phyloP scores from a whole-genome alignment of 2,329 filamentous ascomycete species.

The Monosporascus sp. region DNA sequence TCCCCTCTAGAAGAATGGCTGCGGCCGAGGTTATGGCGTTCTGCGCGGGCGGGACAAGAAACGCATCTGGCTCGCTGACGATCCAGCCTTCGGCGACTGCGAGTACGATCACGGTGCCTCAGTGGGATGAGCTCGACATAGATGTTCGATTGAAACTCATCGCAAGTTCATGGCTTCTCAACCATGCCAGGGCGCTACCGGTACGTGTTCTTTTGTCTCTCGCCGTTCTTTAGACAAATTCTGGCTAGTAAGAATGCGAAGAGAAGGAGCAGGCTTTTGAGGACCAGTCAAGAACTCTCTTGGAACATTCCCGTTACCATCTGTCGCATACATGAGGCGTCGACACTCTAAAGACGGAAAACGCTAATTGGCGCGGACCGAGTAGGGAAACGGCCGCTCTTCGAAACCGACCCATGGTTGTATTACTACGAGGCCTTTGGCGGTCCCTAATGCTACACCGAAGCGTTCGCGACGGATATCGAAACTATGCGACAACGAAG shows the following conservation, averaged over 20 bases:
- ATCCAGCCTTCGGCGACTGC: constrained; percentile 27
- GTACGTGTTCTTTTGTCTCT: constrained; percentile 21
- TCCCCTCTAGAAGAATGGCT: constrained; percentile 47
- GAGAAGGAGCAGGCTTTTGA: not conserved
- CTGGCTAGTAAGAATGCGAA: not conserved
- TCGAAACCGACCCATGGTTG: constrained; percentile 2
- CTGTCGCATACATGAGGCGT: not conserved
- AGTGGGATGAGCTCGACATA: constrained; percentile 32
- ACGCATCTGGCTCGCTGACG: constrained; percentile 32
- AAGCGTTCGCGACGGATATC: constrained; percentile 29
- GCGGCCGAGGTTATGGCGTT: constrained; percentile 42
- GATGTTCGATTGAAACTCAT: constrained; percentile 32
- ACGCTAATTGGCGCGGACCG: constrained; percentile 11
- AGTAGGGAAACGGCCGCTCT: constrained; percentile 12
- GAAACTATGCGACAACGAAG: constrained; percentile 12
- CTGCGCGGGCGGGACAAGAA: constrained; percentile 37
- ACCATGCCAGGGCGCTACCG: constrained; percentile 14
- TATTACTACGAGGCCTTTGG: constrained; percentile 19
- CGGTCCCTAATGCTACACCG: constrained; percentile 27
- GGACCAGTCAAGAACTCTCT: not conserved
- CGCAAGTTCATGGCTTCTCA: constrained; percentile 34
- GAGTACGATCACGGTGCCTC: constrained; percentile 18
- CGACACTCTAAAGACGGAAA: constrained; percentile 10
- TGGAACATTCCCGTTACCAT: not conserved
- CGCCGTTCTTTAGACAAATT: not conserved